These are phyloP conservation scores for Xylaria sp. DNA, from an alignment of 2,329 filamentous ascomycete species.

Conservation along the genomic window DNA sequence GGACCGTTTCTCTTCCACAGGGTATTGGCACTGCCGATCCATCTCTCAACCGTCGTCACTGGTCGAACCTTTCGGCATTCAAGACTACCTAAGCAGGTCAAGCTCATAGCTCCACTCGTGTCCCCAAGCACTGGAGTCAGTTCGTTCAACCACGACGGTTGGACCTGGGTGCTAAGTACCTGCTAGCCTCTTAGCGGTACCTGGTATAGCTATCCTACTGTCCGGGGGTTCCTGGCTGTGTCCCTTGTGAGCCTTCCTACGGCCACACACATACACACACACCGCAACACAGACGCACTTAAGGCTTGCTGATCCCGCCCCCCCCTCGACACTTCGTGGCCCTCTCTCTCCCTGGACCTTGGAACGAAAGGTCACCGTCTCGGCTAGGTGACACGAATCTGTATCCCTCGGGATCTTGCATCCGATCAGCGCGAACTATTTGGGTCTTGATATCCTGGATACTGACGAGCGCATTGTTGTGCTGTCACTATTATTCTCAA, in stretches of 20 bases:
- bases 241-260: constrained; percentile 52
- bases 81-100: constrained; percentile 45
- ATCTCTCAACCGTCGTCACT: constrained; percentile 64
- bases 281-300: constrained; percentile 58
- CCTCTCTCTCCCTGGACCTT: constrained; percentile 51
- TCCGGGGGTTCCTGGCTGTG: constrained; percentile 52
- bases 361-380: constrained; percentile 49
- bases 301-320: constrained; percentile 68
- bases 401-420: constrained; percentile 58
- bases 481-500: constrained; percentile 8
- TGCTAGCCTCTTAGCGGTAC: constrained; percentile 54
- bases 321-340: constrained; percentile 54
- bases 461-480: constrained; percentile 28
- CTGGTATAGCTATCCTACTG: constrained; percentile 46
- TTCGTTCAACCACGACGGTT: constrained; percentile 57
- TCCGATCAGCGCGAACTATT: constrained; percentile 64
- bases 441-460: constrained; percentile 39
- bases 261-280: constrained; percentile 29
- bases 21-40: constrained; percentile 66
- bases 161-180: constrained; percentile 54
- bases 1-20: constrained; percentile 58
- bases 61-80: constrained; percentile 44
- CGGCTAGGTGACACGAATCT: constrained; percentile 56
- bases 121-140: constrained; percentile 55
- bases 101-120: constrained; percentile 53